Conservation (phyloP, 2,329 filamentous ascomycete genomes). For the Karstenula rhodostoma region DNA sequence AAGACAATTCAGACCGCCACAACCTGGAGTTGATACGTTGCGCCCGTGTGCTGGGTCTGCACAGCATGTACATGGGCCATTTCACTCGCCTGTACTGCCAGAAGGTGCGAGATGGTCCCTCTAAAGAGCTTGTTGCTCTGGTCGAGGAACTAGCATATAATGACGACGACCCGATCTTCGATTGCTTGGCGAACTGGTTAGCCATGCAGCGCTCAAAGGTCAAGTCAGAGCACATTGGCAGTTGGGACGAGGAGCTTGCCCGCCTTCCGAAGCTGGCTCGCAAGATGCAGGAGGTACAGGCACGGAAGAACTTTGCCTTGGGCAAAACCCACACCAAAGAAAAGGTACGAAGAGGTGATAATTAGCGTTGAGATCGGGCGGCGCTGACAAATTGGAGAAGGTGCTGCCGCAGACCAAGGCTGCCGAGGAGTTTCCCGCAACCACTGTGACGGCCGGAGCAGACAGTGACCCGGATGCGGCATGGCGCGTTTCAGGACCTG, state of each 20-base stretch:
- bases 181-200: slow-evolving; percentile 39
- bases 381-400: not conserved
- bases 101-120: slow-evolving; percentile 28
- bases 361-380: not conserved
- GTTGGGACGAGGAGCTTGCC: not conserved
- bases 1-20: slow-evolving; percentile 25
- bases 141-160: slow-evolving; percentile 27
- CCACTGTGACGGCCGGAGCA: not conserved
- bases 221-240: not conserved
- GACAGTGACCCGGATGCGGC: slow-evolving; percentile 5
- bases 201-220: slow-evolving; percentile 20
- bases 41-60: slow-evolving; percentile 34
- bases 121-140: slow-evolving; percentile 27
- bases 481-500: slow-evolving; percentile 1
- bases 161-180: slow-evolving; percentile 37
- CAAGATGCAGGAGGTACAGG: not conserved
- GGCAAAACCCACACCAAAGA: not conserved
- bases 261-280: slow-evolving; percentile 4
- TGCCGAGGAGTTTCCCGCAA: not conserved
- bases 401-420: not conserved
- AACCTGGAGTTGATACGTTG: slow-evolving; percentile 37
- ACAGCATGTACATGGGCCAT: slow-evolving; percentile 41
- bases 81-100: slow-evolving; percentile 42
- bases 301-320: not conserved
- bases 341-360: not conserved